Evolutionary conservation across 257 asterid species (phyloP), one percentile per base, ranked within the genome.

Genomic region (Eucommia ulmoides): DNA sequence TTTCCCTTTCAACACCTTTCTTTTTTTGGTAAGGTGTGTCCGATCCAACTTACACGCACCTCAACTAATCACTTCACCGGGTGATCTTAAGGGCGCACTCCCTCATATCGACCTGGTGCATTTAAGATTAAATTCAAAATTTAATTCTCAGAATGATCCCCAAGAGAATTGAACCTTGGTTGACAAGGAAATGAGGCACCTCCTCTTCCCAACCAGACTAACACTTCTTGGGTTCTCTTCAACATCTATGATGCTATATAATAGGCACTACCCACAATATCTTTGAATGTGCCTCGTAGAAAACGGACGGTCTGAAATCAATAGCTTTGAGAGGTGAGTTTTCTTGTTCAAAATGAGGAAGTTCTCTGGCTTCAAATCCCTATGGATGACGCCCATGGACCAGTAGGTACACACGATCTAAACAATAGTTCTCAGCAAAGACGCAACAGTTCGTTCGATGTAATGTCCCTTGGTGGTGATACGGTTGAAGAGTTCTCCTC

Each of bases 221-320:
- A n/a, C n/a, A n/a, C n/a, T n/a, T n/a, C n/a, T n/a, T n/a, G n/a
- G n/a, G n/a, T n/a, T n/a, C n/a, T 76, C 65, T 89, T 89, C 77
- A 85, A 56, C 18, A 89, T 96, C 52, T 89, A 96, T 0, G 98
- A 96, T 20, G 98, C 98, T 23, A 89, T 85, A 50, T 89, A 89
- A 61, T 89, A 89, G 19, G 98, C 94, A 64, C 98, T 89, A 6
- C 98, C 98, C 57, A 89, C 98, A 0, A 89, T 85, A 70, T 85
- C 98, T 23, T 82, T 85, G 69, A 82, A 89, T 14, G 94, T 73
- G 83, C 70, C 51, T 83, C 83, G 49, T 72, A 83, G 63, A 88
- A 88, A 3, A 88, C 89, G 0, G 97, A 88, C 7, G 83, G 86
- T 16, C 97, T 94, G 16, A 87, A 87, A 73, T 88, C 94, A 0